phyloP scores from a whole-genome alignment of 192 early-diverging fungal genomes.

The Piromyces finnis region DNA sequence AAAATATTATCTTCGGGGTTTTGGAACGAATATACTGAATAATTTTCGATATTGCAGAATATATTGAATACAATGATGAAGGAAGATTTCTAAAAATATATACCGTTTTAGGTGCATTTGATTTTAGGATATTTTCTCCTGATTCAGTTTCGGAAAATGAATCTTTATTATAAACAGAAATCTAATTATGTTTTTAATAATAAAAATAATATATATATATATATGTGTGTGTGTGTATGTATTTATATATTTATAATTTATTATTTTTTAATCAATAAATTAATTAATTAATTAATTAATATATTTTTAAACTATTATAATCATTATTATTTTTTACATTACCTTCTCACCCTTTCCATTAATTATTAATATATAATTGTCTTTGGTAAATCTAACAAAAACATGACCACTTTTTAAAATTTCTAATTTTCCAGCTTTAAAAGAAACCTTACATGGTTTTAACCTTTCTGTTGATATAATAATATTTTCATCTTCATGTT shows the following conservation, averaged over 20 bases:
- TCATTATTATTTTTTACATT: not conserved
- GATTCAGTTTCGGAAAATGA: not conserved
- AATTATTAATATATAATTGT: not conserved
- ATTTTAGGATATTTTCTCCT: not conserved
- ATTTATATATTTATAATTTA: not conserved
- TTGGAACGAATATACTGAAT: constrained; percentile 18
- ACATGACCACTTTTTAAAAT: not conserved
- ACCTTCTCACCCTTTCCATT: not conserved
- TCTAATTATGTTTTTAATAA: no score
- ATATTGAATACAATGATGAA: not conserved
- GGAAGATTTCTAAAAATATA: not conserved
- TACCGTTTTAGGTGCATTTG: not conserved
- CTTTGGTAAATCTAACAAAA: not conserved
- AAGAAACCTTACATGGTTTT: not conserved
- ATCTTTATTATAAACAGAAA: not conserved
- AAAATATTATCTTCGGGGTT: constrained; percentile 44
- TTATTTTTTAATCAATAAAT: no score
- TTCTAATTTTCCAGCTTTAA: not conserved
- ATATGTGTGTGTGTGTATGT: no score
- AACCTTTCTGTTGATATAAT: not conserved
- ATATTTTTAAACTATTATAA: no score
- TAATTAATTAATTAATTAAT: no score
- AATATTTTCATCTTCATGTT: not conserved
- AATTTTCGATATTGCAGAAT: not conserved
- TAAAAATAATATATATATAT: no score